A percentile compares a stretch with the other conserved stretches of the same genome.
Conservation (phyloP, 352 stramenopile genomes). For the Pythium oligandrum region DNA sequence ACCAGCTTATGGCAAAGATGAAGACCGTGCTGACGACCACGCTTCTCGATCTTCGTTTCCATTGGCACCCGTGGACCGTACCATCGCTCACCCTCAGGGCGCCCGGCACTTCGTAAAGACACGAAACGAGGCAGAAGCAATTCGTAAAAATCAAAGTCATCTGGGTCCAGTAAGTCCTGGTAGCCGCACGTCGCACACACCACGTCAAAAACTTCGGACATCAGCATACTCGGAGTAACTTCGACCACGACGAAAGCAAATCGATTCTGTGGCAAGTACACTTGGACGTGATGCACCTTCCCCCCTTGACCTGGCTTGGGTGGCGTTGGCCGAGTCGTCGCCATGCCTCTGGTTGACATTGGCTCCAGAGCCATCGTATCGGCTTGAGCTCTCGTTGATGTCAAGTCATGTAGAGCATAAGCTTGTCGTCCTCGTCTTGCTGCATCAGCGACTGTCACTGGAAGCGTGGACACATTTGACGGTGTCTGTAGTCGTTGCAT, state of each 20-base stretch:
- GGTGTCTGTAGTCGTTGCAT: slow-evolving; percentile 70
- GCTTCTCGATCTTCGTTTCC: slow-evolving; percentile 46
- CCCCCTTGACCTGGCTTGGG: slow-evolving; percentile 31
- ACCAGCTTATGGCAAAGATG: slow-evolving; percentile 82
- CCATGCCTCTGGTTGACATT: slow-evolving; percentile 52
- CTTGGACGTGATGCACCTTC: slow-evolving; percentile 46
- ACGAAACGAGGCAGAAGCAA: slow-evolving; percentile 79
- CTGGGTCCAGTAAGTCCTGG: slow-evolving; percentile 55
- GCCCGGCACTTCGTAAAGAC: slow-evolving; percentile 75
- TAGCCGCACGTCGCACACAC: slow-evolving; percentile 79
- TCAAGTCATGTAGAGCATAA: slow-evolving; percentile 39
- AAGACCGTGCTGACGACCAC: slow-evolving; percentile 62
- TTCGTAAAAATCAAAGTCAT: slow-evolving; percentile 86
- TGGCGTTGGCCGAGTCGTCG: slow-evolving; percentile 29
- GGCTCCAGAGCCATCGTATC: slow-evolving; percentile 59
- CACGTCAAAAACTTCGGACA: slow-evolving; percentile 73
- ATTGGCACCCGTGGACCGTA: slow-evolving; percentile 74
- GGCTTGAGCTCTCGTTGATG: slow-evolving; percentile 47
- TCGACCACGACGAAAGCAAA: slow-evolving; percentile 80
- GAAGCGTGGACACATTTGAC: slow-evolving; percentile 25
- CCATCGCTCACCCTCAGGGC: slow-evolving; percentile 80
- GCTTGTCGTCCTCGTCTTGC: slow-evolving; percentile 46
- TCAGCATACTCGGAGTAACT: slow-evolving; percentile 38
- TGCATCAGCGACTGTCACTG: slow-evolving; percentile 14
- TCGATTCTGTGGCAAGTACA: slow-evolving; percentile 84